A percentile compares a stretch with the other conserved stretches of the same genome.
These are phyloP conservation scores for Mortierella sp. DNA, from an alignment of 371 early-diverging fungal species.

Conservation along the genomic window DNA sequence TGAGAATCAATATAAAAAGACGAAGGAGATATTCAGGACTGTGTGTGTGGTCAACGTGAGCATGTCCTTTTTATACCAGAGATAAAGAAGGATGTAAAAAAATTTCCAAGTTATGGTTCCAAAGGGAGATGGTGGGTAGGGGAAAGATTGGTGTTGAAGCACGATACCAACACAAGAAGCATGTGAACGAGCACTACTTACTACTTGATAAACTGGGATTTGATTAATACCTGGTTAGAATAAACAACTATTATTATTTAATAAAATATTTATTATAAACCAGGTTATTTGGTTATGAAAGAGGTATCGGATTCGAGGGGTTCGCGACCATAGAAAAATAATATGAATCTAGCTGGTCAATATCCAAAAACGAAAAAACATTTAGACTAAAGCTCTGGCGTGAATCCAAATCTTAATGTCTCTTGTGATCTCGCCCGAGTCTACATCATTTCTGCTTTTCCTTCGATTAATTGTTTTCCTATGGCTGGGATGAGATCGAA, in stretches of 20 bases:
- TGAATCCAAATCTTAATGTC: constrained; percentile 47
- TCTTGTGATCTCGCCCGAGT: constrained; percentile 38
- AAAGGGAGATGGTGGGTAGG: not conserved
- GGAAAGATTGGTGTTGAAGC: not conserved
- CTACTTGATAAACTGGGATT: too few species aligned
- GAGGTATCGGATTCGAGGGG: not conserved
- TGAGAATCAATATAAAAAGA: not conserved
- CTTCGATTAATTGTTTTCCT: not conserved
- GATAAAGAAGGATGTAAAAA: not conserved
- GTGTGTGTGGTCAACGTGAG: not conserved
- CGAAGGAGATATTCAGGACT: not conserved
- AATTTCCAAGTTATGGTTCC: not conserved
- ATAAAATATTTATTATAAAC: too few species aligned
- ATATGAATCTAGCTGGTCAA: constrained; percentile 11
- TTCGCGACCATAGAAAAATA: not conserved
- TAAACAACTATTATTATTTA: too few species aligned
- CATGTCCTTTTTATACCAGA: not conserved
- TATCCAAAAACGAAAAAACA: constrained; percentile 1
- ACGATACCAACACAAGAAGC: not conserved
- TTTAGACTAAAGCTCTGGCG: not conserved
- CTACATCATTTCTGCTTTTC: not conserved
- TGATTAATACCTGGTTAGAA: too few species aligned
- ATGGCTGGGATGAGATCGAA: constrained; percentile 18
- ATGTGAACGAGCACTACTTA: not conserved
- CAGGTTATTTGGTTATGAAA: too few species aligned